These are phyloP conservation scores for Vitis rupestris DNA, from an alignment of 164 flowering plant species.

Conservation along the genomic window DNA sequence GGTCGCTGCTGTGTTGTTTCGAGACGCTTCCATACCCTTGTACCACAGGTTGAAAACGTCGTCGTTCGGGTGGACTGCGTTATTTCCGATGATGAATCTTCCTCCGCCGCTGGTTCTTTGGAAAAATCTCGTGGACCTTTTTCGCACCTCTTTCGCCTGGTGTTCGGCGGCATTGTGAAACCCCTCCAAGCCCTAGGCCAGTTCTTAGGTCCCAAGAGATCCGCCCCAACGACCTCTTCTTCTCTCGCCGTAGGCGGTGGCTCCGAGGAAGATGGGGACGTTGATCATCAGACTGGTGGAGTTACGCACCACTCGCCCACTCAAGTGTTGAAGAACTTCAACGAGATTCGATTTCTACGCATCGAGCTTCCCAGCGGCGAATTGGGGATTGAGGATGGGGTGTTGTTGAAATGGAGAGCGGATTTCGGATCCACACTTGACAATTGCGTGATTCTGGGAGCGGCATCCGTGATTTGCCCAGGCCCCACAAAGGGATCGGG, in stretches of 20 bases:
- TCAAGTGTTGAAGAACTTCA: slow-evolving; percentile 78
- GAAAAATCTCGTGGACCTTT: slow-evolving; percentile 47
- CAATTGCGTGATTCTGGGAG: slow-evolving; percentile 83
- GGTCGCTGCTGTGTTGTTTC: slow-evolving; percentile 89
- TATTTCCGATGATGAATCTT: slow-evolving; percentile 73
- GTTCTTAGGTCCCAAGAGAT: slow-evolving; percentile 44
- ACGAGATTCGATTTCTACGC: slow-evolving; percentile 65
- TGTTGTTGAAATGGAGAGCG: slow-evolving; percentile 86
- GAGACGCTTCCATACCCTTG: slow-evolving; percentile 61
- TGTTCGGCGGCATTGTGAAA: slow-evolving; percentile 59
- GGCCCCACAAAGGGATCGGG: not conserved
- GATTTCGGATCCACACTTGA: slow-evolving; percentile 90
- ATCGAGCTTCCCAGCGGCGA: slow-evolving; percentile 92
- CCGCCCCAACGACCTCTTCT: slow-evolving; percentile 9
- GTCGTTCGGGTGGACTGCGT: slow-evolving; percentile 86
- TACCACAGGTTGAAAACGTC: slow-evolving; percentile 81
- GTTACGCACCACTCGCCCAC: slow-evolving; percentile 94
- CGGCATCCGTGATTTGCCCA: slow-evolving; percentile 48
- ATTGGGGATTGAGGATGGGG: slow-evolving; percentile 85
- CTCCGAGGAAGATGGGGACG: slow-evolving; percentile 34
- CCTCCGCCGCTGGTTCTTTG: slow-evolving; percentile 34
- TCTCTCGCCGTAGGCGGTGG: slow-evolving; percentile 20
- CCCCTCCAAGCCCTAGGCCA: slow-evolving; percentile 73
- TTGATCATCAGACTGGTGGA: slow-evolving; percentile 35
- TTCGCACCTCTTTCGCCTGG: slow-evolving; percentile 38